These are phyloP conservation scores for Blumeriella jaapii DNA, from an alignment of 2,329 filamentous ascomycete species.

Conservation along the genomic window DNA sequence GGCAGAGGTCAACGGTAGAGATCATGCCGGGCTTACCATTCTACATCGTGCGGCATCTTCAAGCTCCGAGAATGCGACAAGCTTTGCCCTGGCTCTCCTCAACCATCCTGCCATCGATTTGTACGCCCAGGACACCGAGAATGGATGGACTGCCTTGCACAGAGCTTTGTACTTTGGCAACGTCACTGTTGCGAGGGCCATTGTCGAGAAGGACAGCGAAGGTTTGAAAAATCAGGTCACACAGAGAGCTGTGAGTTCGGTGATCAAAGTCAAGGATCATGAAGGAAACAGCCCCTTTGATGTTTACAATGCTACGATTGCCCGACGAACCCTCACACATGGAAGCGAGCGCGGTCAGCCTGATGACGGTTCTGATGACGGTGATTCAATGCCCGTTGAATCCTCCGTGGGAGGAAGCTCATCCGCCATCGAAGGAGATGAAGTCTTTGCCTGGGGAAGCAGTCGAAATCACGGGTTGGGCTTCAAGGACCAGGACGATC, in stretches of 20 bases:
- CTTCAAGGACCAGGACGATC: constrained; percentile 89
- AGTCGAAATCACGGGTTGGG: constrained; percentile 92
- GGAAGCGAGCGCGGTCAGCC: constrained; percentile 20
- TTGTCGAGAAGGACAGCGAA: constrained; percentile 63
- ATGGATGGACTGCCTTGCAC: constrained; percentile 91
- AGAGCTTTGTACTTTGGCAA: constrained; percentile 85
- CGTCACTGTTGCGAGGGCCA: constrained; percentile 68
- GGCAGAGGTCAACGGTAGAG: constrained; percentile 74
- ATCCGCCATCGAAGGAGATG: constrained; percentile 51
- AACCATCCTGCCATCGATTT: constrained; percentile 76
- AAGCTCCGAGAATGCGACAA: constrained; percentile 51
- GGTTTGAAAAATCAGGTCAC: constrained; percentile 47
- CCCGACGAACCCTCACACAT: constrained; percentile 52
- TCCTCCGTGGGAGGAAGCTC: not conserved
- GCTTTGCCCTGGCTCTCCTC: constrained; percentile 69
- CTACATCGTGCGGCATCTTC: constrained; percentile 78
- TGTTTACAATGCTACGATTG: constrained; percentile 79
- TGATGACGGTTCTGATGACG: constrained; percentile 41
- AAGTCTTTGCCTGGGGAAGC: constrained; percentile 88
- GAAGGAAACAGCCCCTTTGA: constrained; percentile 94
- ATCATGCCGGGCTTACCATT: constrained; percentile 70
- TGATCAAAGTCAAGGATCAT: constrained; percentile 92
- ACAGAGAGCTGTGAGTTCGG: constrained; percentile 49
- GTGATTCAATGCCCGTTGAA: constrained; percentile 23
- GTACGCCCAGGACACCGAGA: constrained; percentile 79